Evolutionary conservation across 1,284 basidiomycete species (phyloP), one percentile per base, ranked within the genome.

Genomic region (Ustilago sp.): DNA sequence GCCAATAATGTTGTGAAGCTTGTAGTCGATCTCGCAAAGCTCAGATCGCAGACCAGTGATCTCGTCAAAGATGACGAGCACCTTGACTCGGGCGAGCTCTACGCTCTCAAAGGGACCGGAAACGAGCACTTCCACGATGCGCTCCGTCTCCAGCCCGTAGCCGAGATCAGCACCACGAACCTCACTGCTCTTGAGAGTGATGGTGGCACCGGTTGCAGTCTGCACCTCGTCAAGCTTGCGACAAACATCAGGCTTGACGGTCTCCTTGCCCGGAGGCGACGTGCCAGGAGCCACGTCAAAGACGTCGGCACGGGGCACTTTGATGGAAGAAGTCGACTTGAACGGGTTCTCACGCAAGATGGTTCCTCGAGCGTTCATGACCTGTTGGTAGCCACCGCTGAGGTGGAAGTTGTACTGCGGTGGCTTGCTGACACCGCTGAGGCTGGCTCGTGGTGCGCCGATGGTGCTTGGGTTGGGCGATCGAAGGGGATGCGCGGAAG

Each of bases 31-130:
- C 87, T 98, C 96, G 86, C 93, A 93, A 28, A 90, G 88, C 85
- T 98, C 96, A 9, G 93, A 90, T 84, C 96, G 94, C 19, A 98
- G 89, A 8, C 78, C 82, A 38, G 55, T 69, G 41, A 77, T 69
- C 48, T 98, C 94, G 86, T 99, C 97, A 72, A 98, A 88, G 91
- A 98, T 93, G 73, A 98, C 94, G 65, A 99, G 88, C 55, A 98
- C 87, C 55, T 93, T 90, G 59, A 98, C 92, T 77, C 94, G 91
- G 35, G 95, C 96, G 54, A 95, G 89, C 83, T 97, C 94, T 31
- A 97, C 94, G 53, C 93, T 91, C 87, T 98, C 94, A 50, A 92
- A 92, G 41, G 87, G 80, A 8, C 96, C 96, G 23, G 93, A 93
- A 72, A 99, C 90, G 77, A 95, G 92, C 43, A 99, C 89, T 86